Evolutionary conservation across 768 basidiomycete genomes (phyloP), one percentile per base, ranked within the genome.

Genomic region (Russula ochroleuca): DNA sequence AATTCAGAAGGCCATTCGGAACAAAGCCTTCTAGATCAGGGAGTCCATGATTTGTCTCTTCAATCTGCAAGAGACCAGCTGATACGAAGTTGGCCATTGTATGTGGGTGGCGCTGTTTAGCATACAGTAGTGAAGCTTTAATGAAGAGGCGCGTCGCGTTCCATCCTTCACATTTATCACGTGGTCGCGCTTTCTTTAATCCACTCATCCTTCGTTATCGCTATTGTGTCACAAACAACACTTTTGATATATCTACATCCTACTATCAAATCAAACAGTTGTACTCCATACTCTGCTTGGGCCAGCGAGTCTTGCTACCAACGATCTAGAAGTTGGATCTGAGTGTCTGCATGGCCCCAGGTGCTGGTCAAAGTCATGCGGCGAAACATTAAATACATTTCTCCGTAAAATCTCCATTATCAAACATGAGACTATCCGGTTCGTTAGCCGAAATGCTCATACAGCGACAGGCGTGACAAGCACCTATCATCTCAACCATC

Each of bases 391-490:
- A 55, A 68, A 66, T 8, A 59, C 51, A 51, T 68, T 66, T 41
- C 64, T 66, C 19, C 67, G 61, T 21, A 68, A 47, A 14, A 68
- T 62, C 50, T 68, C 64, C 60, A 68, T 66, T 17, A 68, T 57
- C 48, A 68, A 45, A n/a, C 65, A 68, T 3, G 67, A 66, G 9
- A 62, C 64, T 66, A 28, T 19, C 15, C 11, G 14, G 19, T 8
- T 25, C 38, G 28, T 59, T 51, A 56, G 61, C 19, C 23, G 23
- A 14, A 31, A 54, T 31, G 7, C 11, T 40, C 15, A n/a, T 3
- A 47, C 7, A 19, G 7, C 19, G 23, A 13, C 21, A 61, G 38
- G 14, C 1, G 7, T 17, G 50, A 37, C 13, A 17, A 19, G 13
- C 56, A 68, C 67, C 67, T 15, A 66, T 66, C 59, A 66, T 68